Percentiles rank a stretch among this genome's conserved stretches.
Conservation (phyloP, 208 protist species). For the Crithidia brevicula region DNA sequence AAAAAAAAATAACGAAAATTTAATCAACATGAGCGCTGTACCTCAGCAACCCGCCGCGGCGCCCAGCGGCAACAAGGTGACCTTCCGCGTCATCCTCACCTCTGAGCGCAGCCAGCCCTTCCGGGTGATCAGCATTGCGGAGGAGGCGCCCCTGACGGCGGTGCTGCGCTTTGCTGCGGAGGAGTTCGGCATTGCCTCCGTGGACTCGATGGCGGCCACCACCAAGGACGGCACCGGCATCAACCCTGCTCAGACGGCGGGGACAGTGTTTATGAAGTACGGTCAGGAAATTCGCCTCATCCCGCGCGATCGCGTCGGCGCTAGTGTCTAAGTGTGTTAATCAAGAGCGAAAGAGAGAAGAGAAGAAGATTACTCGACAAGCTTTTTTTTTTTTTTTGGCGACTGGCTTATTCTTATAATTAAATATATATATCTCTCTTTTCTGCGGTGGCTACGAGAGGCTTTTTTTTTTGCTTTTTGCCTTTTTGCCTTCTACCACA, state of each 20-base stretch:
- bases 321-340: not conserved
- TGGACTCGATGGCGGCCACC: conserved; percentile 85
- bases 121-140: conserved; percentile 92
- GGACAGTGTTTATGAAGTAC: conserved; percentile 96
- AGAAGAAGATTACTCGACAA: not conserved
- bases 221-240: conserved; percentile 96
- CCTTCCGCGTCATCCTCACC: conserved; percentile 84
- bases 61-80: conserved; percentile 65
- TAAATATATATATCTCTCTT: no score
- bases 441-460: no score
- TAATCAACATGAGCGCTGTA: conserved; percentile 16
- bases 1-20: not conserved
- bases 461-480: no score
- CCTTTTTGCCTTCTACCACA: no score
- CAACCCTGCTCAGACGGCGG: conserved; percentile 94
- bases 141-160: conserved; percentile 95
- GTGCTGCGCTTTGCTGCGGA: conserved; percentile 95
- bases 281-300: conserved; percentile 95
- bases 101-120: conserved; percentile 84
- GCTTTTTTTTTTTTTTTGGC: no score
- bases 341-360: not conserved
- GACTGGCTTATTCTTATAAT: no score
- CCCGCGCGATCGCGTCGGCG: conserved; percentile 94
- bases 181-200: conserved; percentile 86
- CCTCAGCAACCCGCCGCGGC: conserved; percentile 12